Conservation (phyloP, 1,284 basidiomycete genomes). For the Macrocystidia cucumis region DNA sequence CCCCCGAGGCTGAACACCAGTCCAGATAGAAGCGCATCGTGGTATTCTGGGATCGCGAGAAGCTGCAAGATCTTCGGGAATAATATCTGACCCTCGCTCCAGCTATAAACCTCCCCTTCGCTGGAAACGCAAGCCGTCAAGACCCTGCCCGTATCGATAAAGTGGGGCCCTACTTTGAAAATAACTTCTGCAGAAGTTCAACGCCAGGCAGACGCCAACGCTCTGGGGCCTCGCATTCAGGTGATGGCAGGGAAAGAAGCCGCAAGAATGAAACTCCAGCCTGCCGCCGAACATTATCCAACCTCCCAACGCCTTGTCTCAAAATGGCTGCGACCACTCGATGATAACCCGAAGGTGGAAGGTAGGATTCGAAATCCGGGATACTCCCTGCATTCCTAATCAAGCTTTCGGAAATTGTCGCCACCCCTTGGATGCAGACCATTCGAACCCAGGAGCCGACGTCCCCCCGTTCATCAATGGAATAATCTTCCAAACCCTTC, state of each 20-base stretch:
- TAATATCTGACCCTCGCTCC: constrained; percentile 65
- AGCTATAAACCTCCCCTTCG: constrained; percentile 33
- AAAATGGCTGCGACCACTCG: constrained; percentile 60
- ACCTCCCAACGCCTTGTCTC: constrained; percentile 86
- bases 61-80: constrained; percentile 67
- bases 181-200: constrained; percentile 41
- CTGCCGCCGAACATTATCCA: constrained; percentile 83
- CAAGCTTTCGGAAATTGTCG: constrained; percentile 38
- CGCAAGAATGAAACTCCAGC: constrained; percentile 60
- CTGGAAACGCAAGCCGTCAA: constrained; percentile 13
- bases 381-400: constrained; percentile 33
- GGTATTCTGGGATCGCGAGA: constrained; percentile 56
- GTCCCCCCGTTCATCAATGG: constrained; percentile 91
- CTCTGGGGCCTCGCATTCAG: constrained; percentile 28
- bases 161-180: constrained; percentile 46
- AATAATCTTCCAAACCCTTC: constrained; percentile 80
- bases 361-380: constrained; percentile 40
- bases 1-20: constrained; percentile 73
- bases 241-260: constrained; percentile 39
- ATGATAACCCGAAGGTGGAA: constrained; percentile 54
- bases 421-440: constrained; percentile 61
- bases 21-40: constrained; percentile 60
- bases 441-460: constrained; percentile 95
- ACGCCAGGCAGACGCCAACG: constrained; percentile 44
- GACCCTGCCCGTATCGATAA: neutral